Evolutionary conservation across 805 yeast species (phyloP).

Genomic region (Ogataea populi-albae): DNA sequence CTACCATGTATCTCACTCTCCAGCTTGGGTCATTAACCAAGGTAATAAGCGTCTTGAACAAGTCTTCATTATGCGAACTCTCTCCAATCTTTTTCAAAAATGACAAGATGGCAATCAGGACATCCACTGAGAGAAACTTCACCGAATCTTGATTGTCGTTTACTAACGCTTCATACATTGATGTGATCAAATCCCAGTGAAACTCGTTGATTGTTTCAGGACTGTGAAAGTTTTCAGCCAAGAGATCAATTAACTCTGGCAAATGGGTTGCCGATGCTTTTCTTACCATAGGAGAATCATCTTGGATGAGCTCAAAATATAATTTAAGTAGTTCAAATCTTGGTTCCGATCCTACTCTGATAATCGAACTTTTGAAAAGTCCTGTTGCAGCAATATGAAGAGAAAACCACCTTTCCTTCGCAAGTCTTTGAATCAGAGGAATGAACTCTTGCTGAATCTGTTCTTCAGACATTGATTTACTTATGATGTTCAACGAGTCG

Average conservation of each 20-base stretch:
- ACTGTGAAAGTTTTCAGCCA: slow-evolving; percentile 32
- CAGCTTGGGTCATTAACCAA: slow-evolving; percentile 88
- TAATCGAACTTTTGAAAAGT: slow-evolving; percentile 67
- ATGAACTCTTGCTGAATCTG: slow-evolving; percentile 68
- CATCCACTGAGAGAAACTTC: slow-evolving; percentile 83
- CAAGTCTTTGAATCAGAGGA: slow-evolving; percentile 72
- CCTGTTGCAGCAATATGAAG: slow-evolving; percentile 90
- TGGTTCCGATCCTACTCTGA: slow-evolving; percentile 50
- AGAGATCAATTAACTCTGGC: slow-evolving; percentile 66
- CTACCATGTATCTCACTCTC: slow-evolving; percentile 98
- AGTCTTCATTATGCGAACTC: slow-evolving; percentile 55
- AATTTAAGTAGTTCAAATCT: slow-evolving; percentile 63
- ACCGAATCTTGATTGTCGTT: slow-evolving; percentile 94
- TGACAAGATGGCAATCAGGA: slow-evolving; percentile 74
- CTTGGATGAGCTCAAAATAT: slow-evolving; percentile 70
- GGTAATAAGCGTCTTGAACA: slow-evolving; percentile 62
- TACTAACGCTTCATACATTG: slow-evolving; percentile 75
- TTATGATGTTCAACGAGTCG: slow-evolving; percentile 71
- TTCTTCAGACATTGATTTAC: slow-evolving; percentile 55
- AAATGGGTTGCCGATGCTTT: slow-evolving; percentile 87
- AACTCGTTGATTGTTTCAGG: slow-evolving; percentile 50
- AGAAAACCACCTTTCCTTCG: slow-evolving; percentile 93
- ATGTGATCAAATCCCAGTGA: slow-evolving; percentile 75
- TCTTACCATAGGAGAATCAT: slow-evolving; percentile 97
- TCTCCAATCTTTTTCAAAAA: slow-evolving; percentile 61